phyloP scores from a whole-genome alignment of 257 asterid genomes.

The Forsythia viridissima region DNA sequence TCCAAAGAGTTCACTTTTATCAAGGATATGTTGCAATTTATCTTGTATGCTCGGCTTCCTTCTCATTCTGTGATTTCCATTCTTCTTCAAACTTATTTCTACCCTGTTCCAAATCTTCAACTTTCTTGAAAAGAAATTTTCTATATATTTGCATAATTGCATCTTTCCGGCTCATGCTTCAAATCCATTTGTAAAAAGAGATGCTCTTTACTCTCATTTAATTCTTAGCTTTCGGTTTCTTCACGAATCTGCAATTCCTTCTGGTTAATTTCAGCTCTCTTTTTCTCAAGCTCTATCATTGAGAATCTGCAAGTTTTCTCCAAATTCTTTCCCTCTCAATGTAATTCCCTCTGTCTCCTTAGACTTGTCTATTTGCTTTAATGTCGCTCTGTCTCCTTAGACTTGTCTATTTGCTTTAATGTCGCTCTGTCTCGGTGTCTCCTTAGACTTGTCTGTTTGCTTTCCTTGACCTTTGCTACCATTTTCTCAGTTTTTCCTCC shows the following conservation, averaged over 20 bases:
- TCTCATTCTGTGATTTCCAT: neutral
- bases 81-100: neutral
- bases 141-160: neutral
- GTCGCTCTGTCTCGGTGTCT: slow-evolving; percentile 1
- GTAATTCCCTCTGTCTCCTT: neutral
- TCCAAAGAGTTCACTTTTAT: neutral
- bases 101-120: neutral
- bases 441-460: neutral
- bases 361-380: too few species aligned
- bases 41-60: neutral
- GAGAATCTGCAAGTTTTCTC: neutral
- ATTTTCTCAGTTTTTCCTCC: slow-evolving; percentile 3
- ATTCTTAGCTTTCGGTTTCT: neutral
- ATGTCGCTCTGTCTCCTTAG: slow-evolving; percentile 5
- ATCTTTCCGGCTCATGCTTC: neutral
- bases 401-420: neutral
- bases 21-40: neutral
- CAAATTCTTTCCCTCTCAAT: neutral
- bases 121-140: neutral
- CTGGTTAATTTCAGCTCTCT: neutral
- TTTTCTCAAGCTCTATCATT: slow-evolving; percentile 1
- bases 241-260: neutral
- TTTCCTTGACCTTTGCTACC: neutral
- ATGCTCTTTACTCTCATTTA: neutral
- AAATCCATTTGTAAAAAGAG: neutral